Evolutionary conservation across 768 basidiomycete species (phyloP).

Genomic region (Russula brevipes): DNA sequence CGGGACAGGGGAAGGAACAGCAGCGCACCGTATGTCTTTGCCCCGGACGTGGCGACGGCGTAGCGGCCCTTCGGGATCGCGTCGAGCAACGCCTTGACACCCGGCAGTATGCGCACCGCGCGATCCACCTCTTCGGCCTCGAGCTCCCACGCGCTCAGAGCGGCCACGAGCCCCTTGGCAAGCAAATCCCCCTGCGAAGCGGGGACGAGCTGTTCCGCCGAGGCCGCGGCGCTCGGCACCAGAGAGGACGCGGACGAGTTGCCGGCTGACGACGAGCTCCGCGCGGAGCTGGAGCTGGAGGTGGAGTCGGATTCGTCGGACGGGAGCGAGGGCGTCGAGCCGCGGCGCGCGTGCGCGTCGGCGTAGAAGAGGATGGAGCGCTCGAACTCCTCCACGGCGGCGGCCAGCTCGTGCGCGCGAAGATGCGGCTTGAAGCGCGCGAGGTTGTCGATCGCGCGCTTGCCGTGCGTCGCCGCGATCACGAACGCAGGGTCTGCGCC

Average conservation of each 20-base stretch:
- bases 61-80: conserved; percentile 62
- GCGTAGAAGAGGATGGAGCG: conserved; percentile 61
- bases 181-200: background rate
- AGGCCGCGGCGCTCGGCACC: background rate
- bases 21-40: conserved; percentile 57
- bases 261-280: conserved; percentile 32
- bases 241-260: conserved; percentile 42
- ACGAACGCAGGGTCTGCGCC: conserved; percentile 62
- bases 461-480: conserved; percentile 73
- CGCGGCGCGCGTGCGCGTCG: conserved; percentile 50
- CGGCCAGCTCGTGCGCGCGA: conserved; percentile 50
- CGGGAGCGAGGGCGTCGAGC: conserved; percentile 30
- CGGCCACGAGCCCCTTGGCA: background rate
- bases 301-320: conserved; percentile 35
- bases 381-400: conserved; percentile 57
- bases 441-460: conserved; percentile 73
- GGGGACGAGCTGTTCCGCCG: background rate
- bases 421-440: conserved; percentile 54
- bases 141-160: conserved; percentile 41
- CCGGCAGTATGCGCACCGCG: conserved; percentile 65
- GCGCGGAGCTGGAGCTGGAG: conserved; percentile 32
- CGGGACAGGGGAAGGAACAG: background rate
- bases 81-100: conserved; percentile 58
- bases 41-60: conserved; percentile 70
- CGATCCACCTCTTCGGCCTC: conserved; percentile 55